phyloP scores from a whole-genome alignment of 306 rosid species.

The Biancaea sappan region DNA sequence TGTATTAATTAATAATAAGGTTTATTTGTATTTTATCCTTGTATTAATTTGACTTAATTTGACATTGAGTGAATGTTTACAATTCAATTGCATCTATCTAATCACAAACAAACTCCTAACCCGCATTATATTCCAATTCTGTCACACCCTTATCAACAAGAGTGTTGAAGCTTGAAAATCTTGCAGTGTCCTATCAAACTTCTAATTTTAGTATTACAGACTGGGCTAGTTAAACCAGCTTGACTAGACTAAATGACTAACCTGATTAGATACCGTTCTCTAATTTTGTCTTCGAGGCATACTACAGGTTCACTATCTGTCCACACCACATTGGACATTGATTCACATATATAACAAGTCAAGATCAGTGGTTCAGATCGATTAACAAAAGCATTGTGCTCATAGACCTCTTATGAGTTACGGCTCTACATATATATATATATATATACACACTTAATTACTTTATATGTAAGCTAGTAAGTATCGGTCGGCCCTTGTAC shows the following conservation, averaged over 20 bases:
- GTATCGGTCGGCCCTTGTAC: conserved; percentile 33
- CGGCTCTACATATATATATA: conserved; percentile 6
- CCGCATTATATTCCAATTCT: conserved; percentile 11
- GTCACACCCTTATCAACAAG: conserved; percentile 39
- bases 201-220: conserved; percentile 51
- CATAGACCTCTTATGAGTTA: conserved; percentile 22
- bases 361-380: conserved; percentile 25
- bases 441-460: neutral
- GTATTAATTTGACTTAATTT: conserved; percentile 1
- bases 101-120: conserved; percentile 45
- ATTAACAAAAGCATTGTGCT: neutral
- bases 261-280: conserved; percentile 45
- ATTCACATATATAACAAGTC: conserved; percentile 5
- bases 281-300: conserved; percentile 27
- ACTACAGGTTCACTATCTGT: conserved; percentile 33
- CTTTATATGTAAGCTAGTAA: neutral
- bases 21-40: conserved; percentile 6
- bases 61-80: conserved; percentile 30
- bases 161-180: conserved; percentile 33
- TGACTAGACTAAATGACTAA: conserved; percentile 67
- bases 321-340: conserved; percentile 34
- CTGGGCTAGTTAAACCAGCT: conserved; percentile 53
- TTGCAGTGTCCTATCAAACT: conserved; percentile 51
- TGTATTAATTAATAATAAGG: neutral
- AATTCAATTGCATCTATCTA: conserved; percentile 38